Base-by-base conservation (phyloP, 2,329 filamentous ascomycete species). In the Calonectria hongkongensis region DNA sequence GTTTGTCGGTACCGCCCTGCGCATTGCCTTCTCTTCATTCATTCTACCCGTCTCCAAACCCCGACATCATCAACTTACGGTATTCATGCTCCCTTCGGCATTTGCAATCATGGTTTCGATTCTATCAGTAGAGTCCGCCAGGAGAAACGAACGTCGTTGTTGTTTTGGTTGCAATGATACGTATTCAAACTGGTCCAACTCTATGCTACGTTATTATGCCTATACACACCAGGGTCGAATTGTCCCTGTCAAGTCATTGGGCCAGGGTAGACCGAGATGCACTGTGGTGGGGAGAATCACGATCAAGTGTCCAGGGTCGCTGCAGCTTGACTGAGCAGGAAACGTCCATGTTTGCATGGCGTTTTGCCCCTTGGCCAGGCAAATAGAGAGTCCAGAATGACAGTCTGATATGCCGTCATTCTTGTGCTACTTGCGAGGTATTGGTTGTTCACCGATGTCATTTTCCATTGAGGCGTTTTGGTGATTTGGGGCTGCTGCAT, bases 221-320 rank as follows among this genome's bases (percentile, higher is more conserved):
- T 27, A 18, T 21, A 33, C 21, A 28, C 25, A 16, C 12, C 48
- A 63, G 18, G 64, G 47, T 30, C 50, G 10, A 33, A 45, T 28
- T 13, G 16, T 6, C 33, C 48, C 27, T 33, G 33, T 33, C 30
- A 41, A 47, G 45, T 68, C 7, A 36, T 28, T 58, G n/a, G 50
- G 45, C 6, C 18, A 27, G 60, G 21, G 56, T 43, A 51, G 64
- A 51, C 45, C 54, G 47, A 69, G 50, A 66, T 72, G 70, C 70
- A 60, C 41, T 36, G 47, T 25, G 27, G 66, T 63, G 66, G 65
- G 51, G 71, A 66, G 62, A 62, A 69, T 73, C 71, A 73, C 68
- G 64, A 71, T 66, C 68, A 69, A 65, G 43, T 68, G 71, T 45
- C 67, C 36, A 66, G 71, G 67, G 71, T 63, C 21, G 30, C 41